Conservation (phyloP, 441 rosid genomes). For the Mallotus repandus region DNA sequence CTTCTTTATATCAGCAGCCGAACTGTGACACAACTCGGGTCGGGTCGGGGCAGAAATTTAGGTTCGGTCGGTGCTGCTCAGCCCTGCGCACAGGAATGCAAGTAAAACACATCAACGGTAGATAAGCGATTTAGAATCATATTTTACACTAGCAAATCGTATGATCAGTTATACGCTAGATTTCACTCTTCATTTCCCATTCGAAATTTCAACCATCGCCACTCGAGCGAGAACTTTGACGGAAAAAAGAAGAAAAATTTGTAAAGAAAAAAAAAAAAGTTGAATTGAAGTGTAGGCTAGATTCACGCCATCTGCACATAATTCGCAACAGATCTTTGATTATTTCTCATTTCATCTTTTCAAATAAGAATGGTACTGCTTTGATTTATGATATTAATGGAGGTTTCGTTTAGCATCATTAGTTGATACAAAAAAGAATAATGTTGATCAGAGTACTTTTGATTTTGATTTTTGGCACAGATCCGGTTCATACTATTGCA, state of each 20-base stretch:
- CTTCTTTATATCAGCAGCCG: too few relatives aligned
- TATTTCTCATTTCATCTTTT: background rate
- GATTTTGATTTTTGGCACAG: slow-evolving; percentile 36
- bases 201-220: slow-evolving; percentile 8
- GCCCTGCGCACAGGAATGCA: too few relatives aligned
- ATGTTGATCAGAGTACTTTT: slow-evolving; percentile 6
- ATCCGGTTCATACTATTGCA: slow-evolving; percentile 97
- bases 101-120: background rate
- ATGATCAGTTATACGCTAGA: background rate
- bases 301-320: background rate
- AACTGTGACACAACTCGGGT: too few relatives aligned
- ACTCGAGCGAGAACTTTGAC: background rate
- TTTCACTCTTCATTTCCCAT: slow-evolving; percentile 3
- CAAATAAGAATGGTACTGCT: slow-evolving; percentile 14
- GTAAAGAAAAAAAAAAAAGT: background rate
- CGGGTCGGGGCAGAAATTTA: too few relatives aligned
- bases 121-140: background rate
- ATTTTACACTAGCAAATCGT: background rate
- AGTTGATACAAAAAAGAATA: slow-evolving; percentile 1
- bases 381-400: background rate
- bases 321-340: background rate
- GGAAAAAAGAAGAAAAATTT: background rate
- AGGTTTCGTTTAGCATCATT: background rate
- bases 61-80: too few relatives aligned
- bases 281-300: background rate